Evolutionary conservation across 106 monocot species (phyloP).

Genomic region (Agapanthus africanus): DNA sequence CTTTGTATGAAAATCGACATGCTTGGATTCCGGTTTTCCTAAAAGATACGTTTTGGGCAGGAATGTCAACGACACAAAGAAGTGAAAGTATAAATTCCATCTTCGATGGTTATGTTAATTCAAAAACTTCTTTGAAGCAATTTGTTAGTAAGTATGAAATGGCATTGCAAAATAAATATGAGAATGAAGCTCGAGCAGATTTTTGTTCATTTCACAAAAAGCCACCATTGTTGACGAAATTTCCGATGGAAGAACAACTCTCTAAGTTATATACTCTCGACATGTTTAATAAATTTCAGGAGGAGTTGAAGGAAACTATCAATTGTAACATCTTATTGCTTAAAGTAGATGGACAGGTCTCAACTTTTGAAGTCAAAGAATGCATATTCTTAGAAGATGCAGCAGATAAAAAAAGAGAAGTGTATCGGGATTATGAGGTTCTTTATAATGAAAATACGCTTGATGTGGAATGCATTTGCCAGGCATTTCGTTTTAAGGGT

Average conservation of each 20-base stretch:
- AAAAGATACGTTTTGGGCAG: not conserved
- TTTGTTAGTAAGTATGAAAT: not conserved
- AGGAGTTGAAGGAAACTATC: constrained; percentile 60
- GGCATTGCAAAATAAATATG: not conserved
- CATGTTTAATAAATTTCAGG: constrained; percentile 58
- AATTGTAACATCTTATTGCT: constrained; percentile 52
- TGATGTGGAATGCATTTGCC: constrained; percentile 39
- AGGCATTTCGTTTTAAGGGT: constrained; percentile 55
- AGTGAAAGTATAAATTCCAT: not conserved
- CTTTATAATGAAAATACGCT: constrained; percentile 33
- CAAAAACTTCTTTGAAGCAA: not conserved
- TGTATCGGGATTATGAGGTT: constrained; percentile 40
- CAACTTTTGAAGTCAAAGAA: constrained; percentile 59
- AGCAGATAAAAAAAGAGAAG: constrained; percentile 25
- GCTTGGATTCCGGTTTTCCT: not conserved
- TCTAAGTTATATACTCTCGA: constrained; percentile 51
- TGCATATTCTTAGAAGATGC: constrained; percentile 53
- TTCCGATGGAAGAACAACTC: constrained; percentile 60
- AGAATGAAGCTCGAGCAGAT: not conserved
- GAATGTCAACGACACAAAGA: constrained; percentile 7
- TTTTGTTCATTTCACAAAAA: constrained; percentile 50
- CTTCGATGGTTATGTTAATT: constrained; percentile 7
- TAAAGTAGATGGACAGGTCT: constrained; percentile 25
- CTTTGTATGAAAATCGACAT: not conserved
- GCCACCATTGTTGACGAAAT: constrained; percentile 42